Conservation (phyloP, 129 eudicot species). For the Helichrysum umbraculigerum region DNA sequence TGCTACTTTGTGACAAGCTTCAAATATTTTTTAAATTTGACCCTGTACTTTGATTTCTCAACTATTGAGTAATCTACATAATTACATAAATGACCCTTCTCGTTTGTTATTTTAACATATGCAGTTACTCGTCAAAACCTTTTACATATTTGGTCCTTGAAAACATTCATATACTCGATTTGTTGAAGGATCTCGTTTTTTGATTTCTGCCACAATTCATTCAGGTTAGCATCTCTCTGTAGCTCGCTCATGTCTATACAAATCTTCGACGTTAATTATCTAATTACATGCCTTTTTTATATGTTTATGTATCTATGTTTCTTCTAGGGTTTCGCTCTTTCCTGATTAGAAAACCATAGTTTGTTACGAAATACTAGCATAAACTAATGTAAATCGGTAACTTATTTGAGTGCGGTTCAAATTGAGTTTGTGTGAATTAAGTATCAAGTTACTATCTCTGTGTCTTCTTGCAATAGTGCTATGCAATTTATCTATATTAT, state of each 20-base stretch:
- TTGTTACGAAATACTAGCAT: not conserved
- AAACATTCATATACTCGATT: not conserved
- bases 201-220: constrained; percentile 15
- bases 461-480: not conserved
- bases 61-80: not conserved
- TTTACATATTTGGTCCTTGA: not conserved
- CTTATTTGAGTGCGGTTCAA: not conserved
- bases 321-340: not conserved
- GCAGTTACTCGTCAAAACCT: not conserved
- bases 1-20: too few relatives aligned
- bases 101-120: not conserved
- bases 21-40: too few relatives aligned
- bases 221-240: constrained; percentile 7
- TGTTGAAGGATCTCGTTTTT: not conserved
- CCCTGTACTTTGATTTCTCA: too few relatives aligned
- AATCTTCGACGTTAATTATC: not conserved
- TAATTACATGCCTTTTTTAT: not conserved
- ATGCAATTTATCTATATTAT: not conserved
- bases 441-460: not conserved
- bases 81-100: not conserved
- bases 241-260: not conserved
- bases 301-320: not conserved
- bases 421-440: not conserved
- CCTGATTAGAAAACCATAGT: not conserved
- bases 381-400: not conserved